A percentile compares a stretch with the other conserved stretches of the same genome.
Evolutionary conservation across 352 stramenopile genomes (phyloP).

Genomic region (Phytopythium vexans): DNA sequence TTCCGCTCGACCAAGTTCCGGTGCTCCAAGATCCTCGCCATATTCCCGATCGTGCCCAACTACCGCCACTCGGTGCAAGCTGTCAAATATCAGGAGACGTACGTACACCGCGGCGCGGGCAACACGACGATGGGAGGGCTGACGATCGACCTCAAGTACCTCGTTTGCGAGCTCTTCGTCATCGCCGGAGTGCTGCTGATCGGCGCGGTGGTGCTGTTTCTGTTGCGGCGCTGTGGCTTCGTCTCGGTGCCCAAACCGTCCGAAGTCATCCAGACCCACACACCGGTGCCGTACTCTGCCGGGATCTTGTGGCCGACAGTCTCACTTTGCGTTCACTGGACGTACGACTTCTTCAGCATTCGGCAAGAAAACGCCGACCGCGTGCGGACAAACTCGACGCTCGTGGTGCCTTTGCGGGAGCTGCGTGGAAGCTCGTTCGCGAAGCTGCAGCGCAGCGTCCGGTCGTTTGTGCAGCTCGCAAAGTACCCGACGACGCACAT

Average conservation of each 20-base stretch:
- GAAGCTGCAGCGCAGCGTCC: constrained; percentile 1
- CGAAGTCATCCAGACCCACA: constrained; percentile 5
- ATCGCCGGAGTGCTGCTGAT: constrained; percentile 2
- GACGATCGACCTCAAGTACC: constrained; percentile 30
- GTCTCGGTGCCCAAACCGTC: not conserved
- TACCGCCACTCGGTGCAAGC: not conserved
- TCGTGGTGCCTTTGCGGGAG: too few species aligned
- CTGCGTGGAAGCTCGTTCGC: not conserved
- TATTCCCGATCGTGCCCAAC: constrained; percentile 1
- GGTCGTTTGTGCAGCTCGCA: not conserved
- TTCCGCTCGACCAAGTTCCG: constrained; percentile 24
- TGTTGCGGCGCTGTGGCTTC: not conserved
- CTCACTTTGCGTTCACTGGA: constrained; percentile 30
- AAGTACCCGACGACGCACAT: constrained; percentile 9
- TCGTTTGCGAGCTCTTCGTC: constrained; percentile 17
- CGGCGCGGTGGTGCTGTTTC: not conserved
- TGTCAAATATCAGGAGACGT: constrained; percentile 10
- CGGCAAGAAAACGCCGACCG: constrained; percentile 7
- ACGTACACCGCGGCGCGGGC: constrained; percentile 14
- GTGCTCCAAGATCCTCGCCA: constrained; percentile 11
- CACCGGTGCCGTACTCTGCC: constrained; percentile 28
- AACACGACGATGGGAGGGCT: constrained; percentile 20
- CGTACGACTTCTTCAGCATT: constrained; percentile 30
- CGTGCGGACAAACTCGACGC: constrained; percentile 2
- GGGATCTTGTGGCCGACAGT: constrained; percentile 21